These are phyloP conservation scores for Limnomonas spitsbergensis DNA, from an alignment of 139 green algal genomes.

Conservation along the genomic window DNA sequence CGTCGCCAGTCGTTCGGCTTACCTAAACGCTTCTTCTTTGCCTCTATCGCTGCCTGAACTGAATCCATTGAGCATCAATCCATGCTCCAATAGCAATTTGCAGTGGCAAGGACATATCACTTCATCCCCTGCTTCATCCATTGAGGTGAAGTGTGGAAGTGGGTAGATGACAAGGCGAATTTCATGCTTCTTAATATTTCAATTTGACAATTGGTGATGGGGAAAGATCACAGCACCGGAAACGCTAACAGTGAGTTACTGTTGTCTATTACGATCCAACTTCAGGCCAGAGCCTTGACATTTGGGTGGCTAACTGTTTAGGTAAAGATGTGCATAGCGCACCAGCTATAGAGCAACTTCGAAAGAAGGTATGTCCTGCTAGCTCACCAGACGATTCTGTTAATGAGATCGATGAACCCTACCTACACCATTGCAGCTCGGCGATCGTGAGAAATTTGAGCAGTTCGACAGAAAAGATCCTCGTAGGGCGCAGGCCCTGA, in stretches of 20 bases:
- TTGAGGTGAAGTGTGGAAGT: no score
- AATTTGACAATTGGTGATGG: no score
- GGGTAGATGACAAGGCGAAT: no score
- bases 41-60: slow-evolving; percentile 3
- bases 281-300: no score
- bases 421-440: background rate
- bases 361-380: background rate
- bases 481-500: background rate
- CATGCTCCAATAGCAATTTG: no score
- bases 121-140: no score
- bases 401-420: background rate
- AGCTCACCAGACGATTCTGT: background rate
- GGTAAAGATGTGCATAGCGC: background rate
- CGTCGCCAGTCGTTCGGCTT: no score
- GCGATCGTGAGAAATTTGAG: slow-evolving; percentile 22
- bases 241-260: no score
- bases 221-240: no score
- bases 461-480: slow-evolving; percentile 9
- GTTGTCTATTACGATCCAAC: no score
- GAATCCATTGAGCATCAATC: slow-evolving; percentile 3
- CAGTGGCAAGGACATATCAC: slow-evolving; percentile 2
- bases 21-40: slow-evolving; percentile 21
- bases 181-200: no score
- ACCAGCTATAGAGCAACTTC: background rate
- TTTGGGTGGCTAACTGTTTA: no score